Evolutionary conservation across 2,329 filamentous ascomycete species (phyloP).

Genomic region (Trichoderma pleuroti): DNA sequence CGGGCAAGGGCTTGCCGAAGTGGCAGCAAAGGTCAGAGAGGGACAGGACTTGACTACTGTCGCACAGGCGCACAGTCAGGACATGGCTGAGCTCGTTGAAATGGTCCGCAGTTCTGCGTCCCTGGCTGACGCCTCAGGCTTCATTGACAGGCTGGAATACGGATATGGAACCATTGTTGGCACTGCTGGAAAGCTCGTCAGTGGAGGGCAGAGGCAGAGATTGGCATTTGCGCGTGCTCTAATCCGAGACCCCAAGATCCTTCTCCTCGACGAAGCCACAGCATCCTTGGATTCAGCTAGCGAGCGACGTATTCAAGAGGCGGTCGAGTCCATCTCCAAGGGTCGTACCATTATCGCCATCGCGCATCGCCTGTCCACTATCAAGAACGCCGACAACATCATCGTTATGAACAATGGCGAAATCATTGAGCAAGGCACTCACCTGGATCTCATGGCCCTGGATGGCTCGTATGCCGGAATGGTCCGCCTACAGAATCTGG

Average conservation of each 20-base stretch:
- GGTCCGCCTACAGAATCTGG: constrained; percentile 43
- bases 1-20: constrained; percentile 44
- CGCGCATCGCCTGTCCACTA: constrained; percentile 59
- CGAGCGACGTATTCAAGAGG: constrained; percentile 52
- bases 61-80: constrained; percentile 41
- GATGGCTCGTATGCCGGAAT: constrained; percentile 51
- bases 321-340: constrained; percentile 44
- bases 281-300: constrained; percentile 57
- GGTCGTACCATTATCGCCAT: constrained; percentile 64
- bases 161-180: constrained; percentile 55
- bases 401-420: constrained; percentile 56
- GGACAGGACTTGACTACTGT: constrained; percentile 47
- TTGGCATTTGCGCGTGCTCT: constrained; percentile 57
- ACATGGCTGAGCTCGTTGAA: constrained; percentile 38
- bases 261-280: constrained; percentile 61
- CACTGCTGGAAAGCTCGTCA: constrained; percentile 51
- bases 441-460: constrained; percentile 54
- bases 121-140: constrained; percentile 57
- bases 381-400: constrained; percentile 63
- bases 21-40: constrained; percentile 50
- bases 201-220: constrained; percentile 59
- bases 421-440: constrained; percentile 61
- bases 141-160: constrained; percentile 51
- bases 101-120: constrained; percentile 23
- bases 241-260: constrained; percentile 53